Conservation (phyloP, 441 rosid genomes). For the Pelargonium cotyledonis region DNA sequence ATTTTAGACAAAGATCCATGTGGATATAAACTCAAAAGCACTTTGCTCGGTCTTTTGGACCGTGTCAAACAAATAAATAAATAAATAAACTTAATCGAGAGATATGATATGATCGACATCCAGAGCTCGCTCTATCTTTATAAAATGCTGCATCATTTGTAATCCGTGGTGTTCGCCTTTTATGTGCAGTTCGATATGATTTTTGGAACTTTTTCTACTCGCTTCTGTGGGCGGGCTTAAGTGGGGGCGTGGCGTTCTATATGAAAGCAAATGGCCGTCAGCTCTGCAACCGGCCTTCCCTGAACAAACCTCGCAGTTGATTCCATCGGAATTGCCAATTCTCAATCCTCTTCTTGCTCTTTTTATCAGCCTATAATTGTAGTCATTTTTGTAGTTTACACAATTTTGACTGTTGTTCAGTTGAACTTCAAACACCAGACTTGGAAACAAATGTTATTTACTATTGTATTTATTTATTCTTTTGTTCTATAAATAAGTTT, state of each 20-base stretch:
- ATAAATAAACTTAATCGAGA: not conserved
- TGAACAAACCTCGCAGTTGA: slow-evolving; percentile 3
- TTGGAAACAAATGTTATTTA: no score
- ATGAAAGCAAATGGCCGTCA: slow-evolving; percentile 1
- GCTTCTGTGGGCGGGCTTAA: slow-evolving; percentile 1
- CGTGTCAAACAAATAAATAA: not conserved
- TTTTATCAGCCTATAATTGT: slow-evolving; percentile 3
- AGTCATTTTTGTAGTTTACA: not conserved
- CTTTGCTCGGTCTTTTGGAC: not conserved
- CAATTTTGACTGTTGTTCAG: slow-evolving; percentile 10
- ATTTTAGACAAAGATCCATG: not conserved
- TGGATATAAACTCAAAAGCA: not conserved
- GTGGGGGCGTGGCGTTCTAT: not conserved
- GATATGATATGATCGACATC: not conserved
- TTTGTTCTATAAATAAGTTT: slow-evolving; percentile 2
- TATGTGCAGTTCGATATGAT: slow-evolving; percentile 40
- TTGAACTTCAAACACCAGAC: not conserved
- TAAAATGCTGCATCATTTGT: not conserved
- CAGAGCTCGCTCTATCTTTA: not conserved
- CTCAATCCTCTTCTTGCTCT: slow-evolving; percentile 12
- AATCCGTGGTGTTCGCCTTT: not conserved
- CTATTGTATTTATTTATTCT: not conserved
- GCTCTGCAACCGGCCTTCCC: slow-evolving; percentile 4
- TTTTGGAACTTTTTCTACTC: slow-evolving; percentile 6
- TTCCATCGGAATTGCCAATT: slow-evolving; percentile 7